Base-by-base conservation (phyloP, 116 monocot genomes). In the Trichopus zeylanicus region DNA sequence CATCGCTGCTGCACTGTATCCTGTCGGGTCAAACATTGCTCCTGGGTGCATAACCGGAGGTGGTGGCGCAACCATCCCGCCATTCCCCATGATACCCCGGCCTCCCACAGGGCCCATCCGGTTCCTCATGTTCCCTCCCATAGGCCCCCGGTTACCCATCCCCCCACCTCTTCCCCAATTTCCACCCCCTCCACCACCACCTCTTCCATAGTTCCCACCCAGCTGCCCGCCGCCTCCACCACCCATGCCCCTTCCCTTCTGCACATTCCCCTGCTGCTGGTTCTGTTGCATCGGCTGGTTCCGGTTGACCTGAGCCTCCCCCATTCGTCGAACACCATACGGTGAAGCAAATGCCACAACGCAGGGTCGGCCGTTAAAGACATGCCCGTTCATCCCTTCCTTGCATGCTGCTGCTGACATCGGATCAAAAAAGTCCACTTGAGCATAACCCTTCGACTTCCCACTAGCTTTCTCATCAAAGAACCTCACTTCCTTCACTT, bases 11-110 rank as follows among this genome's bases (percentile, higher is more conserved):
- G 77, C 82, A 26, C 81, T 81, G 62, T 88, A 87, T 32, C 74
- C 82, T 13, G 81, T 81, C 11, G 81, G 85, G 72, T 89, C 93
- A 67, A 93, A 93, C 84, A 93, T 88, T 7, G 77, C 78, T 23
- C 80, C 80, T 0, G 87, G 87, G 25, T 80, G 82, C 46, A 82
- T 55, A 18, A 89, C 65, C 7, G 77, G 85, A 9, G 84, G 87
- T 21, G 69, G 83, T 0, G 85, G 89, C 18, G 75, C 80, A 2
- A 80, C 75, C 70, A 83, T 80, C 6, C 82, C 82, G 32, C 89
- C 89, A 75, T 93, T 93, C 2, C 85, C 85, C 75, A 93, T 93
- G 32, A 93, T 81, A 12, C 93, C 85, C 20, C 93, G 75, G 29
- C 89, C 82, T 34, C 93, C 89, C 7, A 73, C 46, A 0, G 85